Conservation (phyloP, 345 rosid genomes). For the Melaleuca quinquenervia region DNA sequence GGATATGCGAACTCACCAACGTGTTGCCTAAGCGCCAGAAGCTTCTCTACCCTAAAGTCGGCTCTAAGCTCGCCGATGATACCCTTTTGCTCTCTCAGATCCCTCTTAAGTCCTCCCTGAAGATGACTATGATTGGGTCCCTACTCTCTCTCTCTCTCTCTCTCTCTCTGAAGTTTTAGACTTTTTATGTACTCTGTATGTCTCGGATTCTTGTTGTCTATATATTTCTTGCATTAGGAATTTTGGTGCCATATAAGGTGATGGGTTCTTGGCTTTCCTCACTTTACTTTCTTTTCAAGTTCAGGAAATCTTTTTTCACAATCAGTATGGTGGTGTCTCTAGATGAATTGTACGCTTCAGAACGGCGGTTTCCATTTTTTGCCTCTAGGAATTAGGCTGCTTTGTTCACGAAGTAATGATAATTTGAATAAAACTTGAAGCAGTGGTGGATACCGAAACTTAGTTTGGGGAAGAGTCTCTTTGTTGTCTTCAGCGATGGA, state of each 20-base stretch:
- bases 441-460: not conserved
- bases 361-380: not conserved
- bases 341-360: not conserved
- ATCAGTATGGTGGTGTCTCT: not conserved
- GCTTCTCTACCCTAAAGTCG: conserved; percentile 89
- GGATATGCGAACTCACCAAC: conserved; percentile 72
- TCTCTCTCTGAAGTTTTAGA: not conserved
- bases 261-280: not conserved
- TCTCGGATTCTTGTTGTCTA: not conserved
- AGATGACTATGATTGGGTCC: conserved; percentile 97
- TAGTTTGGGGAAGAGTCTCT: not conserved
- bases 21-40: conserved; percentile 91
- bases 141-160: not conserved
- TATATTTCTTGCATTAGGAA: not conserved
- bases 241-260: not conserved
- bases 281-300: not conserved
- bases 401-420: not conserved
- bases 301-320: not conserved
- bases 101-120: conserved; percentile 74
- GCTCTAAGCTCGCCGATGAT: conserved; percentile 76
- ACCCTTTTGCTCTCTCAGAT: conserved; percentile 57
- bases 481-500: not conserved
- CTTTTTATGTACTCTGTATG: not conserved
- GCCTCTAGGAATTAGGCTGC: not conserved
- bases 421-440: not conserved